Conservation (phyloP, 805 yeast genomes). For the Cyberlindnera sargentensis region DNA sequence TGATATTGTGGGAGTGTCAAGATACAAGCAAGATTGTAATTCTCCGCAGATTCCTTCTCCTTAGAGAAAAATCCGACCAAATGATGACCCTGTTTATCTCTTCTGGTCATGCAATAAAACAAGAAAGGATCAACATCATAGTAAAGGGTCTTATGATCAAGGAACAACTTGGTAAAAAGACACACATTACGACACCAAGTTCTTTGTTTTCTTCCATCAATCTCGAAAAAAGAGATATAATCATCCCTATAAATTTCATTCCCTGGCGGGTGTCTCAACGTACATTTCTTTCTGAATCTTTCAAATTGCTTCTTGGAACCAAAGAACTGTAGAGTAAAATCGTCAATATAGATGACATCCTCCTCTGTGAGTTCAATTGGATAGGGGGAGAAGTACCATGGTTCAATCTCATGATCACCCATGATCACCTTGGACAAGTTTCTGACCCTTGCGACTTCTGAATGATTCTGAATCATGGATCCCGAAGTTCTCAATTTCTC, state of each 20-base stretch:
- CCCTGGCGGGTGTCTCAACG: slow-evolving; percentile 95
- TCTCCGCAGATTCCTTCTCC: slow-evolving; percentile 94
- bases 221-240: slow-evolving; percentile 90
- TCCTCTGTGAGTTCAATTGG: slow-evolving; percentile 93
- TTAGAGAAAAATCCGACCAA: slow-evolving; percentile 97
- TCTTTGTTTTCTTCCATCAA: slow-evolving; percentile 93
- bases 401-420: slow-evolving; percentile 90
- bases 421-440: slow-evolving; percentile 72
- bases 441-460: slow-evolving; percentile 85
- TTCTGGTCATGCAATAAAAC: slow-evolving; percentile 90
- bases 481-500: slow-evolving; percentile 91
- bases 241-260: slow-evolving; percentile 94
- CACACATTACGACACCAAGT: slow-evolving; percentile 97
- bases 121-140: slow-evolving; percentile 97
- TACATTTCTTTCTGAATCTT: slow-evolving; percentile 80
- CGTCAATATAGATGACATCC: slow-evolving; percentile 85
- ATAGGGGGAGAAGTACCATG: slow-evolving; percentile 98
- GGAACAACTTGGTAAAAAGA: slow-evolving; percentile 77
- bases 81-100: slow-evolving; percentile 90
- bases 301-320: slow-evolving; percentile 89
- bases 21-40: slow-evolving; percentile 95
- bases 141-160: slow-evolving; percentile 94
- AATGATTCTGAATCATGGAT: slow-evolving; percentile 87
- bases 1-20: slow-evolving; percentile 94
- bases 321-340: slow-evolving; percentile 81